Evolutionary conservation across 768 basidiomycete genomes (phyloP).

Genomic region (Daedaleopsis sinensis): DNA sequence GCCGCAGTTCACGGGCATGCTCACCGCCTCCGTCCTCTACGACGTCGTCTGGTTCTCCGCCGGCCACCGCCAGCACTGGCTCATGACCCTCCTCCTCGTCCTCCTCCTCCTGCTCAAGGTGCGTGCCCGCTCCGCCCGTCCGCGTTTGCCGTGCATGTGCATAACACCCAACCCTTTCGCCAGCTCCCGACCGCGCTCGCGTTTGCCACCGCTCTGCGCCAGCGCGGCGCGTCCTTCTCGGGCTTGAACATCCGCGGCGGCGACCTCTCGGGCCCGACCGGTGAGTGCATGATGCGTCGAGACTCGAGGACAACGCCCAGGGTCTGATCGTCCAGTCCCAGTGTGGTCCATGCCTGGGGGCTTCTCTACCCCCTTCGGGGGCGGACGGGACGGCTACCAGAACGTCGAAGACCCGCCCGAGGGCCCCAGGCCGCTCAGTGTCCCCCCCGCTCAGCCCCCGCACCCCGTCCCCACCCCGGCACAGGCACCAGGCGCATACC

Average conservation of each 20-base stretch:
- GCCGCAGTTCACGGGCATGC: slow-evolving; percentile 62
- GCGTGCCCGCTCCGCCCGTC: neutral
- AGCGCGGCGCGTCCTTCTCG: slow-evolving; percentile 38
- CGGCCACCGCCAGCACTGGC: slow-evolving; percentile 51
- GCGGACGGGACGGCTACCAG: slow-evolving; percentile 40
- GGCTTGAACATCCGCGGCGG: slow-evolving; percentile 36
- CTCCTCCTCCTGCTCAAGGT: slow-evolving; percentile 43
- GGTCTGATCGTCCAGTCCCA: slow-evolving; percentile 12
- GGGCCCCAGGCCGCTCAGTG: slow-evolving; percentile 28
- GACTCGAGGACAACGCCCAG: neutral
- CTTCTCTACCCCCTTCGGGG: slow-evolving; percentile 33
- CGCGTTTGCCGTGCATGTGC: neutral
- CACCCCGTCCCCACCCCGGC: slow-evolving; percentile 16
- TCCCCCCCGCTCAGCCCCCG: slow-evolving; percentile 23
- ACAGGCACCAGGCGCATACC: slow-evolving; percentile 35
- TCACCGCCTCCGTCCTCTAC: slow-evolving; percentile 62
- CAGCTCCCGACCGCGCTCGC: slow-evolving; percentile 42
- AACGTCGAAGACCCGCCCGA: slow-evolving; percentile 35
- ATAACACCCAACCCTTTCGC: neutral
- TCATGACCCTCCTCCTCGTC: slow-evolving; percentile 56
- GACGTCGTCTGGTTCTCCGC: slow-evolving; percentile 73
- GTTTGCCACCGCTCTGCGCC: slow-evolving; percentile 36
- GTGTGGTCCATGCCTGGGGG: slow-evolving; percentile 51
- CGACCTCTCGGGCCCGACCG: slow-evolving; percentile 38
- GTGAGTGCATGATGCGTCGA: slow-evolving; percentile 19